Evolutionary conservation across 2,329 filamentous ascomycete genomes (phyloP), one percentile per base, ranked within the genome.

Genomic region (Stagonosporopsis rhizophila): DNA sequence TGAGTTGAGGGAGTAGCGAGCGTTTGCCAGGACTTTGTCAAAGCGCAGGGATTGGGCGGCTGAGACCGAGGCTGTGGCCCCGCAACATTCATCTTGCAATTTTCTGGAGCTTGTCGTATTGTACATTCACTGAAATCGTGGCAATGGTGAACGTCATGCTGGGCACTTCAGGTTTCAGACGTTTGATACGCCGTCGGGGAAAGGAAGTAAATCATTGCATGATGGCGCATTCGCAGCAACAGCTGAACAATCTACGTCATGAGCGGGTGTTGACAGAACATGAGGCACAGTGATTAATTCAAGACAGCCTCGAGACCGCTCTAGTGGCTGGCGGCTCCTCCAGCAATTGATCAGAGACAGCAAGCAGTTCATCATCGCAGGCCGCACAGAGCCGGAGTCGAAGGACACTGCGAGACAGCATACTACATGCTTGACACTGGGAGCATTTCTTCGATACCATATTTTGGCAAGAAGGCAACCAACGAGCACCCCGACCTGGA

Each of bases 361-460:
- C 46, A 83, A 83, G 58, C 81, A 80, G 46, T 79, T 85, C 44
- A 77, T 86, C 53, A 80, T 85, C 49, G 80, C 75, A 25, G 81
- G 83, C 2, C 80, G 83, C 9, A 87, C 83, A 3, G 82, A 86
- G 61, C 79, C 80, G 0, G 86, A 80, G 2, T 77, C 87, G 1
- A 69, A 79, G 47, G 59, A 69, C 1, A 77, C 83, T 0, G 72
- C 78, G 1, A 64, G 72, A 73, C 75, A 0, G 79, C 74, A 0
- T 87, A 85, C 63, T 85, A 85, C 57, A 77, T 77, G 22, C 72
- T 81, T 0, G 83, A 87, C 65, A 83, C 81, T 0, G 80, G 83
- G 47, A 72, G 80, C 3, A 77, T 78, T 0, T 47, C 69, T 0
- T 65, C 74, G 1, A 81, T 85, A 8, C 75, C 80, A 0, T 39